Percentiles rank a stretch among this genome's conserved stretches.
Evolutionary conservation across 768 basidiomycete genomes (phyloP).

Genomic region (Tricholoma hemisulphureum): DNA sequence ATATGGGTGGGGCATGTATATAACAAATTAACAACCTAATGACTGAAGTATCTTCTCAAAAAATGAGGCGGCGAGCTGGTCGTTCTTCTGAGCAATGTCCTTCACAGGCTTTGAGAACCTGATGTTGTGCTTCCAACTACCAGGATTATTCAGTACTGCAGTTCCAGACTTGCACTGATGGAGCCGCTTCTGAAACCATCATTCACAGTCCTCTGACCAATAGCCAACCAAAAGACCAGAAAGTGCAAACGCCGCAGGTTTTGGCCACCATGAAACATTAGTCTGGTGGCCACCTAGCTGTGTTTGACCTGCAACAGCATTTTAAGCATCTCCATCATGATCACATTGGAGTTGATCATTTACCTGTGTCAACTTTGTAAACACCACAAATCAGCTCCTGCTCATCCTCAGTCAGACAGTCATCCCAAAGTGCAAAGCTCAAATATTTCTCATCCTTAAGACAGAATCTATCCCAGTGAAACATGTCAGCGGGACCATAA

Average conservation of each 20-base stretch:
- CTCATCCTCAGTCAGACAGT: constrained; percentile 19
- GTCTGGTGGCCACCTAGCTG: not conserved
- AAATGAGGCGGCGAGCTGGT: not conserved
- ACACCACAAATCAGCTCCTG: constrained; percentile 19
- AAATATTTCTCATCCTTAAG: no score
- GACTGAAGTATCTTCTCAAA: no score
- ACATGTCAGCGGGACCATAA: no score
- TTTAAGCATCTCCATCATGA: no score
- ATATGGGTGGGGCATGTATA: no score
- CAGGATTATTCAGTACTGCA: not conserved
- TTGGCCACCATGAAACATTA: constrained; percentile 21
- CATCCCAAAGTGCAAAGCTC: constrained; percentile 21
- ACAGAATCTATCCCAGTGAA: not conserved
- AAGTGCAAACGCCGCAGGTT: constrained; percentile 6
- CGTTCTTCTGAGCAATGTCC: not conserved
- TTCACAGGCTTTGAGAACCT: not conserved
- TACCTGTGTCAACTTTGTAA: constrained; percentile 20
- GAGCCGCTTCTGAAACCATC: constrained; percentile 14
- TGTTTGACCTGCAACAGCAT: no score
- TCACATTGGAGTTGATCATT: not conserved
- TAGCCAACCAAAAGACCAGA: constrained; percentile 11
- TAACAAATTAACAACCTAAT: no score
- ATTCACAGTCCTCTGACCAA: constrained; percentile 17
- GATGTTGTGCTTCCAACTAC: not conserved
- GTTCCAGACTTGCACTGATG: not conserved